Conservation (phyloP, 305 asterid genomes). For the Rubia balearica region DNA sequence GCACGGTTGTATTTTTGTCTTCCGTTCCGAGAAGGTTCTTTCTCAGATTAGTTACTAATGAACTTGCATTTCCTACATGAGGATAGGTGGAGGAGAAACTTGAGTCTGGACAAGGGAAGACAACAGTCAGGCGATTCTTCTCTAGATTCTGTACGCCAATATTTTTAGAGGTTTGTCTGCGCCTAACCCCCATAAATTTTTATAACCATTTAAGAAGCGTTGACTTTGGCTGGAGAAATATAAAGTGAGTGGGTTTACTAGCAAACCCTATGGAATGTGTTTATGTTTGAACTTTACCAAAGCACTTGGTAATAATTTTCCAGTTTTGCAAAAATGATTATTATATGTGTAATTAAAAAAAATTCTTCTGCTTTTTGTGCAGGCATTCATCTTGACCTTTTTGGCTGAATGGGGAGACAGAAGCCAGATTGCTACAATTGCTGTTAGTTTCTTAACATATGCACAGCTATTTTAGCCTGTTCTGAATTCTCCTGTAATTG, state of each 20-base stretch:
- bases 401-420: slow-evolving; percentile 77
- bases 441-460: slow-evolving; percentile 35
- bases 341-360: not conserved
- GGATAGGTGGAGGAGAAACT: slow-evolving; percentile 70
- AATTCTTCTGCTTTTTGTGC: slow-evolving; percentile 17
- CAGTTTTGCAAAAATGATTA: not conserved
- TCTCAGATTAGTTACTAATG: not conserved
- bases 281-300: not conserved
- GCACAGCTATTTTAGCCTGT: not conserved
- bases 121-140: slow-evolving; percentile 54
- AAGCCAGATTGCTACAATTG: slow-evolving; percentile 74
- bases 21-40: not conserved
- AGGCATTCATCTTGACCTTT: slow-evolving; percentile 64
- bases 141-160: slow-evolving; percentile 68
- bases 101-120: slow-evolving; percentile 71
- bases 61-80: not conserved
- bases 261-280: not conserved
- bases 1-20: not conserved
- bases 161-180: slow-evolving; percentile 51
- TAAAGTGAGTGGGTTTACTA: too few species aligned
- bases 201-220: not conserved
- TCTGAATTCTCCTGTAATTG: not conserved
- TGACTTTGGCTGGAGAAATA: not conserved
- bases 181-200: not conserved
- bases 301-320: not conserved